Conservation (phyloP, 148 eudicot genomes). For the Chenopodium formosanum region DNA sequence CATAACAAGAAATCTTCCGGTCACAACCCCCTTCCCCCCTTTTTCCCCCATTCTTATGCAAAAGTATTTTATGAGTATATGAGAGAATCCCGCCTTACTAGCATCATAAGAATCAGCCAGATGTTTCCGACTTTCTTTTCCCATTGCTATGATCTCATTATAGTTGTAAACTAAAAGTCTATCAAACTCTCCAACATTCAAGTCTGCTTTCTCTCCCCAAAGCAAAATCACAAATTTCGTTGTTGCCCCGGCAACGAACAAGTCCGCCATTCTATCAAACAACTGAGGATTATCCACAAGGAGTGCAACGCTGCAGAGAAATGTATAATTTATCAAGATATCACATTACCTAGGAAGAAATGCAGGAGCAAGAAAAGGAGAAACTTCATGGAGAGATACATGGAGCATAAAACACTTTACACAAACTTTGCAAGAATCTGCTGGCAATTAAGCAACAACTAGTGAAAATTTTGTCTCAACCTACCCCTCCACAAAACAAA, state of each 20-base stretch:
- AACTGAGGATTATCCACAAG: constrained; percentile 76
- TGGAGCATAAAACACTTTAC: not conserved
- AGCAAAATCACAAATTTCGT: constrained; percentile 70
- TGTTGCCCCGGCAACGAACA: constrained; percentile 47
- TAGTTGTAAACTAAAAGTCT: constrained; percentile 56
- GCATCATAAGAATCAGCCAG: constrained; percentile 62
- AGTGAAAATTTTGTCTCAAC: not conserved
- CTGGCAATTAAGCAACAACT: not conserved
- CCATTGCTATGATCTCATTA: constrained; percentile 64
- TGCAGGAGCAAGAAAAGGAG: not conserved
- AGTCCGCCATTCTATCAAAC: constrained; percentile 56
- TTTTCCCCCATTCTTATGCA: not conserved
- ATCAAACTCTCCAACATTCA: constrained; percentile 35
- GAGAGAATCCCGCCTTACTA: constrained; percentile 54
- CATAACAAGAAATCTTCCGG: not conserved
- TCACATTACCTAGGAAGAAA: not conserved
- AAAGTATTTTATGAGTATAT: constrained; percentile 3
- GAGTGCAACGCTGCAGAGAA: constrained; percentile 70
- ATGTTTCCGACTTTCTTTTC: constrained; percentile 57
- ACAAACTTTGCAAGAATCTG: not conserved
- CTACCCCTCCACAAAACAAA: not conserved
- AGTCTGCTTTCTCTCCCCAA: constrained; percentile 83
- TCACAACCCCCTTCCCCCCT: not conserved
- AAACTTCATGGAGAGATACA: too few species aligned
- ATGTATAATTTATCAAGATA: constrained; percentile 9